A percentile compares a stretch with the other conserved stretches of the same genome.
Conservation (phyloP, 2,329 filamentous ascomycete genomes). For the Paracoccidioides lutzii region DNA sequence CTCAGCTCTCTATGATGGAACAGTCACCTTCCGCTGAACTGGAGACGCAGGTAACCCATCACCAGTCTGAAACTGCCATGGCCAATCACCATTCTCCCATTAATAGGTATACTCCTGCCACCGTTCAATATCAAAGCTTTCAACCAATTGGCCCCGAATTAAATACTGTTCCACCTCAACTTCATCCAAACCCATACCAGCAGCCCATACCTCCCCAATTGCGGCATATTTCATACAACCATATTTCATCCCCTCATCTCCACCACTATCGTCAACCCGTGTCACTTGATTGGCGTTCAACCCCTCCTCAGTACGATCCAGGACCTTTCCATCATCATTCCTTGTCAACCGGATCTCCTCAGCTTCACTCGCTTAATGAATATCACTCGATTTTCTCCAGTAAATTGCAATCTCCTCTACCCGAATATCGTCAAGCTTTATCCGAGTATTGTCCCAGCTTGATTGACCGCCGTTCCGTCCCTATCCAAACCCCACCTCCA, state of each 20-base stretch:
- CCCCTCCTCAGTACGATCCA: background rate
- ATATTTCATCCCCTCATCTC: background rate
- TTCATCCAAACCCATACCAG: background rate
- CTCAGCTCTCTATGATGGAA: background rate
- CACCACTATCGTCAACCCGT: background rate
- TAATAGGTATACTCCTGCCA: background rate
- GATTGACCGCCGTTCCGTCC: background rate
- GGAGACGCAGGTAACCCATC: background rate
- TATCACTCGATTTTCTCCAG: background rate
- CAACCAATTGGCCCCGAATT: background rate
- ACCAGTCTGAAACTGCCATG: background rate
- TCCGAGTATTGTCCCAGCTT: slow-evolving; percentile 1
- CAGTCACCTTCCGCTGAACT: background rate
- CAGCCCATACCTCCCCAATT: background rate
- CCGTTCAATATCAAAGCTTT: background rate
- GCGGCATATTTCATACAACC: background rate
- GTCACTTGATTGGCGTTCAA: background rate
- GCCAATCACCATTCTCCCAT: background rate
- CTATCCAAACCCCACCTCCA: background rate
- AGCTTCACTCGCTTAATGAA: background rate
- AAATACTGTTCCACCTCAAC: background rate
- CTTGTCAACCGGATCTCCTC: background rate
- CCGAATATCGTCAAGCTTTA: background rate
- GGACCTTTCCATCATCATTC: background rate
- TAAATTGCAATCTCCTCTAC: background rate